Evolutionary conservation across 768 basidiomycete genomes (phyloP).

Genomic region (Lepiota subincarnata): DNA sequence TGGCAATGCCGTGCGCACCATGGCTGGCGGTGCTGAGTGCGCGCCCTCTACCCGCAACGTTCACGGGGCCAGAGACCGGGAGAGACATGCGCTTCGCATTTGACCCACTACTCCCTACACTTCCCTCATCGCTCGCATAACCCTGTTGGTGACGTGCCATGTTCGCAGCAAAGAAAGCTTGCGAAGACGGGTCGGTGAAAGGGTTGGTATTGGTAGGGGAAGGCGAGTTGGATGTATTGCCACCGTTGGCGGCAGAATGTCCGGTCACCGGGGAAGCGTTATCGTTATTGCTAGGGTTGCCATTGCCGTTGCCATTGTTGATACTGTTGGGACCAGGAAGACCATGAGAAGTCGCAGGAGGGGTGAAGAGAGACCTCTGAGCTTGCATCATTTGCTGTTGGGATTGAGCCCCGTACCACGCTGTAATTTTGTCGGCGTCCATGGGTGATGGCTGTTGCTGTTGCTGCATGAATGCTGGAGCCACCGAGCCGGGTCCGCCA

Average conservation of each 20-base stretch:
- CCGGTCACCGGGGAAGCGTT: slow-evolving; percentile 8
- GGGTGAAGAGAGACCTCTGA: slow-evolving; percentile 21
- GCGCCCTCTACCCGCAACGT: slow-evolving; percentile 3
- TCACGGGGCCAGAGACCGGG: neutral
- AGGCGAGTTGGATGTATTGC: slow-evolving; percentile 12
- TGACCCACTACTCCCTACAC: slow-evolving; percentile 8
- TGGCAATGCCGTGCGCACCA: neutral
- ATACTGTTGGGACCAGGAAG: slow-evolving; percentile 13
- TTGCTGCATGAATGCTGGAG: slow-evolving; percentile 7
- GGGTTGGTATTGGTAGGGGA: slow-evolving; percentile 7
- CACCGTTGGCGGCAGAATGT: slow-evolving; percentile 1
- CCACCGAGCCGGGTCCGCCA: slow-evolving; percentile 8
- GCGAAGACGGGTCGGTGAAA: slow-evolving; percentile 10
- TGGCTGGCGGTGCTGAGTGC: slow-evolving; percentile 11
- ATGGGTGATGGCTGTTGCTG: slow-evolving; percentile 7
- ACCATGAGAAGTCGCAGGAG: slow-evolving; percentile 19
- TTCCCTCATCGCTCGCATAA: slow-evolving; percentile 8
- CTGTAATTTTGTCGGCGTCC: slow-evolving; percentile 18
- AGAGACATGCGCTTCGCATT: slow-evolving; percentile 8
- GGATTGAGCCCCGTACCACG: slow-evolving; percentile 18
- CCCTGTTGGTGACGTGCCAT: slow-evolving; percentile 11
- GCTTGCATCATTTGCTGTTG: slow-evolving; percentile 18
- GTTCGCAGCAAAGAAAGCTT: slow-evolving; percentile 11
- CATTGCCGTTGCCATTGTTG: slow-evolving; percentile 8
- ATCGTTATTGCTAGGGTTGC: slow-evolving; percentile 1